Base-by-base conservation (phyloP, 768 basidiomycete genomes). In the Podaxis carcinomalis region DNA sequence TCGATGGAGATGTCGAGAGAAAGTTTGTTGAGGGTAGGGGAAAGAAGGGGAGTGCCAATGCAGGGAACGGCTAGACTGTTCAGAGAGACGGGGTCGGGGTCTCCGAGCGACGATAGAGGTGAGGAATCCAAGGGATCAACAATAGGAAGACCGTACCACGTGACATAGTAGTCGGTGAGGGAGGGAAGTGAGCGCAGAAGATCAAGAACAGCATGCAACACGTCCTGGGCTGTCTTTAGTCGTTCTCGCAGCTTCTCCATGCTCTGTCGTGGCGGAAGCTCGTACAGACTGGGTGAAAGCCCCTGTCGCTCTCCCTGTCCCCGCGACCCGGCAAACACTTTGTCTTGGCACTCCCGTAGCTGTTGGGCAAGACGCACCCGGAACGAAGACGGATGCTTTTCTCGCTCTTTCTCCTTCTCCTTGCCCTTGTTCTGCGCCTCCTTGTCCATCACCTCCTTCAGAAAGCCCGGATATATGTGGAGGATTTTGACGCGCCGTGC, bases 141-240 rank as follows among this genome's bases (percentile, higher is more conserved):
- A 36, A 50, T 44, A 39, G 76, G 75, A 19, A 79, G 72, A 16
- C 79, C 78, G 36, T 70, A 75, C 81, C 80, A 83, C 40, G 77
- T 77, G 61, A 83, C 77, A 61, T 81, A 78, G 66, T 80, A 81
- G 64, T 81, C 78, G 13, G 75, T 77, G 10, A 83, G 70, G 56
- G 80, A 77, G 19, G 78, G 78, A 6, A 83, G 72, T 1, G 74
- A 72, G 16, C 72, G 71, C 19, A 83, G 73, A 19, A 80, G 76
- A 25, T 81, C 74, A 11, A 77, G 68, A 69, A 82, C 71, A 13
- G 74, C 67, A 47, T 72, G 70, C 5, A 78, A 73, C 21, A 81
- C 66, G 51, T 81, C 78, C 39, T 76, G 73, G 2, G 74, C 37
- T 1, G 57, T 51, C 39, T 44, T 59, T 11, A 59, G 50, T 10